phyloP scores from a whole-genome alignment of 305 asterid genomes.

The Solanum hybrid region DNA sequence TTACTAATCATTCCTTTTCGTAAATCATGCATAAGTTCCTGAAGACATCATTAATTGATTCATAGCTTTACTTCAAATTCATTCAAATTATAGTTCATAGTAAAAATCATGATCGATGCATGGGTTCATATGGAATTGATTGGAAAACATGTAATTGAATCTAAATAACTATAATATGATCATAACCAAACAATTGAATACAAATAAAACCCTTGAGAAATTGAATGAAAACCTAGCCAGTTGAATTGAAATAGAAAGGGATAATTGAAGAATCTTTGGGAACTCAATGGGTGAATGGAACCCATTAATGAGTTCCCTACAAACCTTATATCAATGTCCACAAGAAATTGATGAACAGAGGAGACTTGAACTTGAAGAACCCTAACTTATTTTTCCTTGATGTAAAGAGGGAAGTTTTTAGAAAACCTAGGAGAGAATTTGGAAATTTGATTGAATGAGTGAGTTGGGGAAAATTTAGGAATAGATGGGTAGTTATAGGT shows the following conservation, averaged over 20 bases:
- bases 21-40: background rate
- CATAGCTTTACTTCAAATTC: background rate
- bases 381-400: background rate
- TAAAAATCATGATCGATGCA: no score
- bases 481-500: background rate
- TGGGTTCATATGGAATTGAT: background rate
- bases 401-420: background rate
- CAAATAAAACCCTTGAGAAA: background rate
- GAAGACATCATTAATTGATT: background rate
- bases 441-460: background rate
- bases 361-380: background rate
- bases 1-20: background rate
- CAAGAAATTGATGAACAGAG: background rate
- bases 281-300: background rate
- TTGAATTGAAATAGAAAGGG: background rate
- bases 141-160: background rate
- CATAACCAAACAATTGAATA: background rate
- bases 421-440: background rate
- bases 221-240: no score
- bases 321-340: background rate
- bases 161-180: no score
- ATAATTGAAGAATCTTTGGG: background rate
- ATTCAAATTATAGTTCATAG: background rate
- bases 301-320: background rate
- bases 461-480: background rate